Base-by-base conservation (phyloP, 202 grass and related monocot species). In the Sporobolus alterniflorus region DNA sequence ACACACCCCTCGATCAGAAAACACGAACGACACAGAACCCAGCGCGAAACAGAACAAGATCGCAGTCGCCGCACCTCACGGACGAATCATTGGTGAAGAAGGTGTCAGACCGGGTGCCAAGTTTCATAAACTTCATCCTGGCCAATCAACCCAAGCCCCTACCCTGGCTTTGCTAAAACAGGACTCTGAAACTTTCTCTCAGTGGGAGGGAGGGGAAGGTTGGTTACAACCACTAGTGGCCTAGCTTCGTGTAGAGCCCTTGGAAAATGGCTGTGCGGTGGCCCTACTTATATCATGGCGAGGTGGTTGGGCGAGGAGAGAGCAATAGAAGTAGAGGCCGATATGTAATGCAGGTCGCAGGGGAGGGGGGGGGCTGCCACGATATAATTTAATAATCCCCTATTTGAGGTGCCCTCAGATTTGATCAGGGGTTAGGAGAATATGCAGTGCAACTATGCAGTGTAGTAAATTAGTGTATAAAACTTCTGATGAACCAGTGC, bases 71-170 rank as follows among this genome's bases (percentile, higher is more conserved):
- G 7, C 75, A 98, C 91, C 96, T 98, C 22, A 83, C 77, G 73
- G 87, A 80, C 24, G 89, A 93, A 46, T 89, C 96, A 54, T 85
- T 57, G 82, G 93, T 86, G 86, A 92, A 92, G 89, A 99, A 99
- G 77, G 83, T 92, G 57, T 99, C 97, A 29, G 93, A 86, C 49
- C 89, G 82, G 36, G 47, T 88, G 81, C 97, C 97, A 73, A 99
- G 93, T 86, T 94, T 99, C 97, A 99, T 99, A 71, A 94, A 92
- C 88, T 96, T 99, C 97, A 99, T 99, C 83, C 71, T 94, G 87
- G 66, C 75, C 63, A 17, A 73, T 54, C 6, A 39, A 39, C 36
- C 6, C 31, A 67, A 61, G 39, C 73, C 59, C 41, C 86, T 24
- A 11, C 31, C 15, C 56, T 76, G n/a, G 49, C 44, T 85, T 55